Evolutionary conservation across 495 filamentous ascomycete genomes (phyloP), one percentile per base, ranked within the genome.

Genomic region (Neurospora sp.): DNA sequence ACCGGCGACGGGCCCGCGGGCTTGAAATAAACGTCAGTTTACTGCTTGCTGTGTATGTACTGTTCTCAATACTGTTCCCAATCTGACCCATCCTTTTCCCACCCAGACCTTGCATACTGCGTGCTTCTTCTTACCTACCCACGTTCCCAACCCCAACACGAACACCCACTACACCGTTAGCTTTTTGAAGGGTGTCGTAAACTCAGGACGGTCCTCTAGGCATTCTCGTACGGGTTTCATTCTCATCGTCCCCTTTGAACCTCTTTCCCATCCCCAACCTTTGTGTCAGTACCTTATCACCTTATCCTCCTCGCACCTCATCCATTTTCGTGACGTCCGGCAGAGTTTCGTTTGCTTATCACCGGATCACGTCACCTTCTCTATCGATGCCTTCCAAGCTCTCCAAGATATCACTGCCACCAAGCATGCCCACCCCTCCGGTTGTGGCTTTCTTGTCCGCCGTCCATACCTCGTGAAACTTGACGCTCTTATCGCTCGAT

Each of bases 381-480:
- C 90, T 91, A 77, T 97, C 93, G 77, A 96, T 92, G 9, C 93
- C 94, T 80, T 96, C 92, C 62, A 95, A 81, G 16, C 88, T 87
- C 80, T 98, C 94, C 16, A 99, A 86, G 75, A 99, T 97, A 78
- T 91, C 90, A 79, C 94, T 97, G 5, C 95, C 92, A 31, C 92
- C 94, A 42, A 97, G 85, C 70, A 93, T 83, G 8, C 95, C 94
- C 49, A 84, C 85, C 12, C 87, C 86, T 23, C 86, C 84, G 5
- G 86, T 81, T 4, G 86, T 86, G 5, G 83, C 84, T 80, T 88
- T 91, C 75, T 84, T 87, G 12, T 87, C 84, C 16, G 90, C 89
- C 16, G 86, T 86, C 96, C 94, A 98, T 12, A 99, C 89, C 82
- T 98, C 95, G 80, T 99, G 95, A 76, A 98, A 99, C 81, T 96